phyloP scores from a whole-genome alignment of 495 filamentous ascomycete species.

The Hypoxylon fuscum region DNA sequence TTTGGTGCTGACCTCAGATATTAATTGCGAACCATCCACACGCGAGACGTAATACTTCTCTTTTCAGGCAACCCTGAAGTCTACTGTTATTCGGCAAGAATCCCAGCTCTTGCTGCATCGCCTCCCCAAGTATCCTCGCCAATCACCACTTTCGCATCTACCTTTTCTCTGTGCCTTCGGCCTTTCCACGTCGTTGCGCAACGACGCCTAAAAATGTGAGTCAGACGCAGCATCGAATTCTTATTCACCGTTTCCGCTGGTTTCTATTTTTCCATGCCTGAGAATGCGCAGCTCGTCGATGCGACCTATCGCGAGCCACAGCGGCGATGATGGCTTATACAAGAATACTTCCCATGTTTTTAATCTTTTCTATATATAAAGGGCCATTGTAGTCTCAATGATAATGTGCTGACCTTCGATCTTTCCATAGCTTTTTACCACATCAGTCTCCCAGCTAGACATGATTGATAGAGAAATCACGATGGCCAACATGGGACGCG shows the following conservation, averaged over 20 bases:
- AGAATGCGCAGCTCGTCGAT: slow-evolving; percentile 19
- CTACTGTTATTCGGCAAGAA: slow-evolving; percentile 48
- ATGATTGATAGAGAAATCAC: slow-evolving; percentile 60
- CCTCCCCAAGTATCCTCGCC: slow-evolving; percentile 45
- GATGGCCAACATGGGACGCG: slow-evolving; percentile 62
- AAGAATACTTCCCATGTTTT: slow-evolving; percentile 4
- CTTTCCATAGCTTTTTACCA: slow-evolving; percentile 14
- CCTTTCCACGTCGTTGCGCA: slow-evolving; percentile 43
- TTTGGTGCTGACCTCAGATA: slow-evolving; percentile 51
- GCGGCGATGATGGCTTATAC: slow-evolving; percentile 30
- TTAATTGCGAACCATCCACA: slow-evolving; percentile 40
- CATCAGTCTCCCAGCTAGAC: slow-evolving; percentile 34
- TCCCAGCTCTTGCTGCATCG: slow-evolving; percentile 47
- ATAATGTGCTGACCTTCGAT: slow-evolving; percentile 39
- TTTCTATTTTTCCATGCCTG: slow-evolving; percentile 38
- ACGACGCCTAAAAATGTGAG: slow-evolving; percentile 51
- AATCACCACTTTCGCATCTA: slow-evolving; percentile 47
- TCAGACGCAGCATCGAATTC: slow-evolving; percentile 48
- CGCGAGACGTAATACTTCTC: slow-evolving; percentile 22
- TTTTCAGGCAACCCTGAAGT: slow-evolving; percentile 26
- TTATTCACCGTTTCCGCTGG: slow-evolving; percentile 18
- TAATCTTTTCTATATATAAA: slow-evolving; percentile 25
- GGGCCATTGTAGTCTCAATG: slow-evolving; percentile 4
- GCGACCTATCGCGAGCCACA: slow-evolving; percentile 28
- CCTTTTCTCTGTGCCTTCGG: slow-evolving; percentile 36